Conservation (phyloP, 371 early-diverging fungal genomes). For the Smittium culicis region DNA sequence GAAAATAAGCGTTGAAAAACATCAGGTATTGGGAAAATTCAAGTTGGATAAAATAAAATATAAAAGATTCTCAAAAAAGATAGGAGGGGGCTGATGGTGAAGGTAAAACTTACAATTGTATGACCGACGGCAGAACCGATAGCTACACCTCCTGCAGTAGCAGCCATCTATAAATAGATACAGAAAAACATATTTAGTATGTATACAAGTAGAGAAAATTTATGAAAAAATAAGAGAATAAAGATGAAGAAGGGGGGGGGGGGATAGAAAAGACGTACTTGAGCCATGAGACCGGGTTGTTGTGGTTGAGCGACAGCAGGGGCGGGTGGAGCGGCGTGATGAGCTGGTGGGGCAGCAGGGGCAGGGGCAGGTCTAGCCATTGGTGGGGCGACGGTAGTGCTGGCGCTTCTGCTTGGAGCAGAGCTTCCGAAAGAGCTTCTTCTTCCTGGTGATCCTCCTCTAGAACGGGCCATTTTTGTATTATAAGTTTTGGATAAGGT, state of each 20-base stretch:
- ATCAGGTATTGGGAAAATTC: background rate
- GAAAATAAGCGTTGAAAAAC: too few species aligned
- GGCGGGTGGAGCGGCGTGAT: slow-evolving; percentile 40
- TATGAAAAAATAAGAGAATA: background rate
- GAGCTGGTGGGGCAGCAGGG: slow-evolving; percentile 39
- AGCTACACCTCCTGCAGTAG: slow-evolving; percentile 88
- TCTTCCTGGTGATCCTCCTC: too few species aligned
- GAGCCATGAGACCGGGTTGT: slow-evolving; percentile 62
- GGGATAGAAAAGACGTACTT: slow-evolving; percentile 35
- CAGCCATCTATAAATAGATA: slow-evolving; percentile 53
- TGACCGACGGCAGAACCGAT: slow-evolving; percentile 73
- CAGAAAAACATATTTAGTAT: slow-evolving; percentile 3
- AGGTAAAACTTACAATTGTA: slow-evolving; percentile 40
- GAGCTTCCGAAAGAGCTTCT: slow-evolving; percentile 9
- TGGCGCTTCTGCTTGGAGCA: slow-evolving; percentile 45
- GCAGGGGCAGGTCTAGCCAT: slow-evolving; percentile 52
- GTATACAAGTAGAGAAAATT: slow-evolving; percentile 1
- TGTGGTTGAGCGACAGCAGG: slow-evolving; percentile 26
- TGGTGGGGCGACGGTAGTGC: slow-evolving; percentile 56
- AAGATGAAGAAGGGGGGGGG: background rate
- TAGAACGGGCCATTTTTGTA: slow-evolving; percentile 9
- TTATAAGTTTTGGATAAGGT: too few species aligned
- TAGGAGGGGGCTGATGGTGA: too few species aligned
- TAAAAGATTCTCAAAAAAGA: slow-evolving; percentile 7
- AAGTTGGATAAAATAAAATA: background rate